Evolutionary conservation across 257 asterid genomes (phyloP).

Genomic region (Capsicum pubescens): DNA sequence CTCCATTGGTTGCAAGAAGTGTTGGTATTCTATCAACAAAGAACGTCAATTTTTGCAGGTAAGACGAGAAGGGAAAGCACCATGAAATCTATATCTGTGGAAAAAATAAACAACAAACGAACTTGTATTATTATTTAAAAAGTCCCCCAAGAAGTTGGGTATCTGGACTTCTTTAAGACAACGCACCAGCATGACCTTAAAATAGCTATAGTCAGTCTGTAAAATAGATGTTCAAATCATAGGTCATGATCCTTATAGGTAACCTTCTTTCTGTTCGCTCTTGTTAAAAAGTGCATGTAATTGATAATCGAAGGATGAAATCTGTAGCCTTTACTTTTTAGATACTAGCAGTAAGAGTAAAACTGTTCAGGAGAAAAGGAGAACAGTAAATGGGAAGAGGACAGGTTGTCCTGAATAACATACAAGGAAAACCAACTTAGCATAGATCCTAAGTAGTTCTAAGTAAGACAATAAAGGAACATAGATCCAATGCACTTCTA

Average conservation of each 20-base stretch:
- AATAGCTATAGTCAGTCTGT: background rate
- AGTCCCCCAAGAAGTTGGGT: background rate
- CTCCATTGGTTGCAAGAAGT: constrained; percentile 21
- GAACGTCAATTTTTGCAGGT: background rate
- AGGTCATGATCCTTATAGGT: background rate
- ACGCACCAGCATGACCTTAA: background rate
- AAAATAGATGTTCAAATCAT: background rate
- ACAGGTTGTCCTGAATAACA: background rate
- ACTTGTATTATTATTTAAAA: background rate
- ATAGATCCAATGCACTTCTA: background rate
- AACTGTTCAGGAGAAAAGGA: background rate
- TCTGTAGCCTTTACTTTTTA: background rate
- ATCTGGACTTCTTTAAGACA: background rate
- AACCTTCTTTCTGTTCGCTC: background rate
- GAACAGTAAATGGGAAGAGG: background rate
- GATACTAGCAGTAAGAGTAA: background rate
- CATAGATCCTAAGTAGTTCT: background rate
- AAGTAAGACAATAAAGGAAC: background rate
- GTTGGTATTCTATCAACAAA: constrained; percentile 10
- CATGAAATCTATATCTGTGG: background rate
- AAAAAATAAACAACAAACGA: background rate
- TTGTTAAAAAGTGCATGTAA: background rate
- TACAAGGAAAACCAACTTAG: background rate
- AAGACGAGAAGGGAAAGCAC: background rate
- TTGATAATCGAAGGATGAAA: background rate